phyloP scores from a whole-genome alignment of 768 basidiomycete genomes.

The Hericium erinaceus region DNA sequence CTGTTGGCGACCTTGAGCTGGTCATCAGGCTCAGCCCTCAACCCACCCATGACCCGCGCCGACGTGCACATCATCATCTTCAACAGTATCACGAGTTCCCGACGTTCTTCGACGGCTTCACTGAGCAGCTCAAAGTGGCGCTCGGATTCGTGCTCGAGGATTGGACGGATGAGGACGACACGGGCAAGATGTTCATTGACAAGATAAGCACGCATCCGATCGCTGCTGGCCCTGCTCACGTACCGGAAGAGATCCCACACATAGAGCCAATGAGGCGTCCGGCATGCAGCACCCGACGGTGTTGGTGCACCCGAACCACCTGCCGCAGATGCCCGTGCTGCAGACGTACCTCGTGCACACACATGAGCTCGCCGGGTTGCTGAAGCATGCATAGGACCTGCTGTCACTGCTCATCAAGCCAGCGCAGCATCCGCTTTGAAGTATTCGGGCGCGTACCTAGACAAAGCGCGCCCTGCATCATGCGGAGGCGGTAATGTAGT shows the following conservation, averaged over 20 bases:
- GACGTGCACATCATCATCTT: conserved; percentile 67
- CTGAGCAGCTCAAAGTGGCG: conserved; percentile 54
- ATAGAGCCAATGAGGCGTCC: conserved; percentile 64
- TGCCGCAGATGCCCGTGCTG: conserved; percentile 48
- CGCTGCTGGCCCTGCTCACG: conserved; percentile 1
- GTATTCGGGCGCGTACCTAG: conserved; percentile 66
- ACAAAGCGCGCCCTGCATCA: conserved; percentile 47
- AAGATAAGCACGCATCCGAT: conserved; percentile 38
- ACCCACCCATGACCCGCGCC: conserved; percentile 59
- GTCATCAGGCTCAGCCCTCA: conserved; percentile 22
- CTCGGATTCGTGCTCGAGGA: conserved; percentile 62
- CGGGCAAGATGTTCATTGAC: conserved; percentile 65
- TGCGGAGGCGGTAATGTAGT: conserved; percentile 56
- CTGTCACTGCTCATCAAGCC: conserved; percentile 94
- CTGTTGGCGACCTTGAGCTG: conserved; percentile 42
- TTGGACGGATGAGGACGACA: conserved; percentile 54
- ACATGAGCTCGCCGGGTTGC: conserved; percentile 51
- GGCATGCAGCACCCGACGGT: conserved; percentile 75
- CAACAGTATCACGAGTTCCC: conserved; percentile 73
- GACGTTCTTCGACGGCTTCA: conserved; percentile 58
- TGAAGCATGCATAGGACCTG: conserved; percentile 89
- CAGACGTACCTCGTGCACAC: conserved; percentile 59
- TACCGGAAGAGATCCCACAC: conserved; percentile 51
- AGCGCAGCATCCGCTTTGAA: conserved; percentile 92
- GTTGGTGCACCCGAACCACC: conserved; percentile 50